Evolutionary conservation across 2,329 filamentous ascomycete species (phyloP), one percentile per base, ranked within the genome.

Genomic region (Decorospora gaudefroyi): DNA sequence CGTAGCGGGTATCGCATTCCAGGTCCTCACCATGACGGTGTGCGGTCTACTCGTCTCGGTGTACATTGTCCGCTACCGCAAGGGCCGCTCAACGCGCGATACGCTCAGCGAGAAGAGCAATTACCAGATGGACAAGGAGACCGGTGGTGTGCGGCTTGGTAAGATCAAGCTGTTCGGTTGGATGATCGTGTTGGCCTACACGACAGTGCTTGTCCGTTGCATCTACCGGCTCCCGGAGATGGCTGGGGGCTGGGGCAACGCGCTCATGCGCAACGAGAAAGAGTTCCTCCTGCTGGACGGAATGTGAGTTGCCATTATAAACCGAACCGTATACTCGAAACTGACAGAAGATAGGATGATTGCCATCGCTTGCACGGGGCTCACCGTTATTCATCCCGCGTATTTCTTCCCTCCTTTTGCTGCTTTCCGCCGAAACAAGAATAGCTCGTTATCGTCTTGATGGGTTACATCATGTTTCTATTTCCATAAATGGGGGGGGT

Each of bases 1-100:
- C 57, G 76, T 82, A 21, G 73, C 78, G 2, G 80, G 80, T 54
- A 75, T 83, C 17, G 73, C 73, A 0, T 75, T 78, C 46, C 80
- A 83, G 59, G 78, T 83, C 12, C 71, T 69, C 3, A 79, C 78
- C 0, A 65, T 79, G 46, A 59, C 74, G 15, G 74, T 74, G 26
- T 81, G 78, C 53, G 67, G 74, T 7, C 25, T 57, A 1, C 49
- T 75, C 3, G 65, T 70, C 3, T 43, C 54, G 11, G 60, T 73
- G 9, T 74, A 72, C 42, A 46, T 62, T 15, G 51, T 54, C 35
- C 51, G 54, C 10, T 63, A 62, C 41, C 52, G 54, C 43, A 61
- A 56, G 41, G 46, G 49, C 4, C 39, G 44, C 13, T 36, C 45
- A n/a, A 21, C 36, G 27, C 43, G 35, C 12, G 29, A 41, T 4